Percentiles rank a stretch among this genome's conserved stretches.
phyloP scores from a whole-genome alignment of 441 rosid species.

The Gossypium gossypioides region DNA sequence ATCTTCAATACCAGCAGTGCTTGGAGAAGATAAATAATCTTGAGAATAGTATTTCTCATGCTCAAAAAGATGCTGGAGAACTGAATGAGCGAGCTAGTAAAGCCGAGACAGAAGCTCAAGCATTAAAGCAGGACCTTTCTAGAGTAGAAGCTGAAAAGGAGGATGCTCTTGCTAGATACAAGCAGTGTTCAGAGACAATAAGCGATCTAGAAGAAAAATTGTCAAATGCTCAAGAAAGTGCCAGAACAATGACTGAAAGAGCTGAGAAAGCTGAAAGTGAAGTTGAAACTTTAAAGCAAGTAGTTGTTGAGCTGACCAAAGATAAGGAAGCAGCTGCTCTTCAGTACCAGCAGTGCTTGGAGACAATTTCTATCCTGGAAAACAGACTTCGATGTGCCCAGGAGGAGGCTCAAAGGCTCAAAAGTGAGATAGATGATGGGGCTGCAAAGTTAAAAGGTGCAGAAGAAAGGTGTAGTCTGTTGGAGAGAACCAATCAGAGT shows the following conservation, averaged over 20 bases:
- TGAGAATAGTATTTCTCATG: conserved; percentile 42
- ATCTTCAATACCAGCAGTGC: conserved; percentile 62
- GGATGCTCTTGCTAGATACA: conserved; percentile 42
- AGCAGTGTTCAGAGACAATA: conserved; percentile 47
- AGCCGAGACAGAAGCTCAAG: conserved; percentile 47
- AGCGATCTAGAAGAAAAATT: conserved; percentile 53
- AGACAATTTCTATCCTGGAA: conserved; percentile 58
- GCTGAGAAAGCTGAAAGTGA: conserved; percentile 59
- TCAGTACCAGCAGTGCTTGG: conserved; percentile 63
- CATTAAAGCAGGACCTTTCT: conserved; percentile 45
- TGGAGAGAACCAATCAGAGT: conserved; percentile 70
- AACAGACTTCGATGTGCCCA: conserved; percentile 42
- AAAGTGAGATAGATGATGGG: conserved; percentile 55
- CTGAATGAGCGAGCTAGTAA: conserved; percentile 44
- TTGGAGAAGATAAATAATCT: conserved; percentile 55
- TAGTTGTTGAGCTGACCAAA: conserved; percentile 42
- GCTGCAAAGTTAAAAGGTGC: conserved; percentile 55
- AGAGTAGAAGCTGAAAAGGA: conserved; percentile 60
- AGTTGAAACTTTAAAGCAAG: conserved; percentile 56
- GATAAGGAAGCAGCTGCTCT: conserved; percentile 64
- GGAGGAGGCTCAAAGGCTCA: conserved; percentile 65
- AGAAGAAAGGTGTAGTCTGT: conserved; percentile 64
- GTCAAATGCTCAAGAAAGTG: conserved; percentile 51
- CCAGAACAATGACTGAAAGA: conserved; percentile 32
- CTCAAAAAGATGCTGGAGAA: conserved; percentile 51